These are phyloP conservation scores for Sporothrix protearum DNA, from an alignment of 2,329 filamentous ascomycete species.

Conservation along the genomic window DNA sequence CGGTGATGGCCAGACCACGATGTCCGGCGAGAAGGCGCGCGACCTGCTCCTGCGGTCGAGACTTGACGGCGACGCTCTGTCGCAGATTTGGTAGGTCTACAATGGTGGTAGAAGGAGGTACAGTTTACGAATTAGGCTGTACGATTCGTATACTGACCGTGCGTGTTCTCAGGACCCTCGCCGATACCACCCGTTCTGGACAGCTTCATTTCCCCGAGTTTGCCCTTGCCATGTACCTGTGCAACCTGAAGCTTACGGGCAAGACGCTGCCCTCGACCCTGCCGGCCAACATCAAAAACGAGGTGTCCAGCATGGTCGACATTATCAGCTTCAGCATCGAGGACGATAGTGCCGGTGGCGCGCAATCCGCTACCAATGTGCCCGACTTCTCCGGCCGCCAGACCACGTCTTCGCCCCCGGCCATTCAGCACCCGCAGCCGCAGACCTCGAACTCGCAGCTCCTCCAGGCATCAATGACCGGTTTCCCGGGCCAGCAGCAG, in stretches of 20 bases:
- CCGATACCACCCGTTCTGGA: slow-evolving; percentile 93
- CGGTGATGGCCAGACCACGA: slow-evolving; percentile 74
- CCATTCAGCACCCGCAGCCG: slow-evolving; percentile 67
- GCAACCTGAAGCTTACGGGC: slow-evolving; percentile 86
- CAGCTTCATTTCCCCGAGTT: slow-evolving; percentile 98
- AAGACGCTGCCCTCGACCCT: slow-evolving; percentile 71
- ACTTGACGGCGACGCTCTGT: slow-evolving; percentile 79
- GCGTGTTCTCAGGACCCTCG: slow-evolving; percentile 63
- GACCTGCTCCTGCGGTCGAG: slow-evolving; percentile 86
- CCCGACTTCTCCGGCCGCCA: slow-evolving; percentile 62
- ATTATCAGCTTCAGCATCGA: slow-evolving; percentile 94
- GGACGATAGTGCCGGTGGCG: slow-evolving; percentile 57
- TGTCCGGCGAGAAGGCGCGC: slow-evolving; percentile 88
- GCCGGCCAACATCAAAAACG: slow-evolving; percentile 86
- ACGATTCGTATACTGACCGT: slow-evolving; percentile 10
- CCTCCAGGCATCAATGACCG: slow-evolving; percentile 64
- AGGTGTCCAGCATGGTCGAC: slow-evolving; percentile 99
- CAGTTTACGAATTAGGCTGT: neutral
- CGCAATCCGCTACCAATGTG: slow-evolving; percentile 54
- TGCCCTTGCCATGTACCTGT: slow-evolving; percentile 95
- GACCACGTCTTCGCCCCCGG: slow-evolving; percentile 48
- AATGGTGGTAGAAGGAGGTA: neutral
- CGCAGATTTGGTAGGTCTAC: slow-evolving; percentile 76
- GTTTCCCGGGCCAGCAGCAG: slow-evolving; percentile 56
- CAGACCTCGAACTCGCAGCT: slow-evolving; percentile 69